Evolutionary conservation across 805 yeast species (phyloP).

Genomic region (Phaffomyces antillensis): DNA sequence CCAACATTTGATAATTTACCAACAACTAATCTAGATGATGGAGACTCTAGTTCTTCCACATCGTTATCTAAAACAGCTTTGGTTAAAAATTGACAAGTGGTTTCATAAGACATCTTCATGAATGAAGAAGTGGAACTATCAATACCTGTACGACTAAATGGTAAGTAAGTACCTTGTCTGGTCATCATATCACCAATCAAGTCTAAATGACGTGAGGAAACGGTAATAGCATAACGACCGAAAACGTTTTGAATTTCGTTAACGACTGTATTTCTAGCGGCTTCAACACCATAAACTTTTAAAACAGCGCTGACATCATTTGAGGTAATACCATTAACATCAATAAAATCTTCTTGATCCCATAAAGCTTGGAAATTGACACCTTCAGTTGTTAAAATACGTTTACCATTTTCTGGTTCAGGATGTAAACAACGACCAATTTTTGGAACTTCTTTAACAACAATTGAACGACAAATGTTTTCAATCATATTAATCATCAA

Average conservation of each 20-base stretch:
- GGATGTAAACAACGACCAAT: constrained; percentile 94
- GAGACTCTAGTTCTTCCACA: constrained; percentile 79
- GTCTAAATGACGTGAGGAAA: constrained; percentile 89
- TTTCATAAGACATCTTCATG: constrained; percentile 98
- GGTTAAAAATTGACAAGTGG: constrained; percentile 95
- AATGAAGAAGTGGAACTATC: constrained; percentile 92
- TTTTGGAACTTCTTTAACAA: constrained; percentile 84
- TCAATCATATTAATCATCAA: constrained; percentile 97
- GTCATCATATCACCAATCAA: constrained; percentile 99
- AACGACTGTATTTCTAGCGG: constrained; percentile 96
- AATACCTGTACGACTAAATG: constrained; percentile 97
- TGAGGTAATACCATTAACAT: constrained; percentile 82
- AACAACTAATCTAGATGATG: constrained; percentile 87
- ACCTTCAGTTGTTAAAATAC: constrained; percentile 91
- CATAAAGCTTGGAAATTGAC: constrained; percentile 97
- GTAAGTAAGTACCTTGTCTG: constrained; percentile 92
- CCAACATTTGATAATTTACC: constrained; percentile 91
- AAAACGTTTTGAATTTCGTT: constrained; percentile 94
- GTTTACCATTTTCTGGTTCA: constrained; percentile 56
- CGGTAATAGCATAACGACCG: constrained; percentile 92
- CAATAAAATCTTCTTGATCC: constrained; percentile 91
- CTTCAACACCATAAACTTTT: constrained; percentile 94
- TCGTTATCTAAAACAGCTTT: constrained; percentile 93
- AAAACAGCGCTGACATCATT: constrained; percentile 91
- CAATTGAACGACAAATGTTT: constrained; percentile 80